These are phyloP conservation scores for Irpex sp. DNA, from an alignment of 1,284 basidiomycete species.

Conservation along the genomic window DNA sequence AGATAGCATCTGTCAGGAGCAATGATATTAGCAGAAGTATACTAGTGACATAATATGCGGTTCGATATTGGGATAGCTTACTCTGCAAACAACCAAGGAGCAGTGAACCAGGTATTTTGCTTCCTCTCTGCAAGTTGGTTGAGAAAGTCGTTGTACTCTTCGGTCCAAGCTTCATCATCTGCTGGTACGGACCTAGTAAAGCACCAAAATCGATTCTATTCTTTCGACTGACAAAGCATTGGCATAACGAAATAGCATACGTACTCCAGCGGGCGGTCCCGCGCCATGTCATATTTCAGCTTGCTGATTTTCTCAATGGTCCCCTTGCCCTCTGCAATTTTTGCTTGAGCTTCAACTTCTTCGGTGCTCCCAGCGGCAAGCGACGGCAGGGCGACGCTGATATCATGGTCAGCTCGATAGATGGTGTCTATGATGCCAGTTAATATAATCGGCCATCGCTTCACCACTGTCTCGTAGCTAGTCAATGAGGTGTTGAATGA, in stretches of 20 bases:
- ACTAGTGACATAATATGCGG: neutral
- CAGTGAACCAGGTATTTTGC: conserved; percentile 84
- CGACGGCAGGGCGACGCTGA: conserved; percentile 31
- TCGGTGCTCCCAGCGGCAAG: conserved; percentile 9
- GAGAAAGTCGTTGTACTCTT: conserved; percentile 76
- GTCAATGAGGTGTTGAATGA: conserved; percentile 14
- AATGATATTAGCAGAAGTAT: conserved; percentile 1
- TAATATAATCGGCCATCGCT: conserved; percentile 89
- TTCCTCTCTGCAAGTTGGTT: conserved; percentile 41
- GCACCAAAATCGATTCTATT: neutral
- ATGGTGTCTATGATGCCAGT: conserved; percentile 77
- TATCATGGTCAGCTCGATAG: conserved; percentile 52
- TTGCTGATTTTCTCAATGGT: conserved; percentile 80
- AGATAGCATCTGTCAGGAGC: conserved; percentile 52
- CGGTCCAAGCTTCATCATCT: conserved; percentile 69
- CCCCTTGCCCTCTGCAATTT: conserved; percentile 68
- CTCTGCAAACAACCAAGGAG: conserved; percentile 95
- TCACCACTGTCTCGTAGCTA: conserved; percentile 56
- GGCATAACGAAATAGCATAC: conserved; percentile 21
- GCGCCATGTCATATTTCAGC: conserved; percentile 88
- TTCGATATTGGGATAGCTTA: conserved; percentile 36
- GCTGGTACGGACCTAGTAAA: conserved; percentile 56
- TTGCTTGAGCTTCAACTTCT: conserved; percentile 28
- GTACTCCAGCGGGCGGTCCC: conserved; percentile 74
- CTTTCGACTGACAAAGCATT: neutral